These are phyloP conservation scores for Chloranthus sessilifolius DNA, from an alignment of 164 flowering plant species.

Conservation along the genomic window DNA sequence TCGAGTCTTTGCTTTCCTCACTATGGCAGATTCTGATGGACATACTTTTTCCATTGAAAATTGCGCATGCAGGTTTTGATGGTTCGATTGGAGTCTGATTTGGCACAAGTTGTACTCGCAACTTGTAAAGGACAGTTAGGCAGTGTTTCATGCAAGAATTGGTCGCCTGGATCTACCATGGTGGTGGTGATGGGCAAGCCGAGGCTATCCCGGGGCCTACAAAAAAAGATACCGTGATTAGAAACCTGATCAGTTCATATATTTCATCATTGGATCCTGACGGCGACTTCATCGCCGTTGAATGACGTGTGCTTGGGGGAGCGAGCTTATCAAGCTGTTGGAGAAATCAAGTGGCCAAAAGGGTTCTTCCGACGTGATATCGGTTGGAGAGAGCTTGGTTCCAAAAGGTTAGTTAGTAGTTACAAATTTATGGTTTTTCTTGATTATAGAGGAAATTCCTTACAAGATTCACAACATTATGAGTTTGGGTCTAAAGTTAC, in stretches of 20 bases:
- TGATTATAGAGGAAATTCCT: too few species aligned
- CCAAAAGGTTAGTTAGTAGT: too few species aligned
- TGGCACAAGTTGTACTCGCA: slow-evolving; percentile 83
- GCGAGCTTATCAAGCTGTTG: slow-evolving; percentile 66
- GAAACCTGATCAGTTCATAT: slow-evolving; percentile 59
- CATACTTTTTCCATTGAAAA: background rate
- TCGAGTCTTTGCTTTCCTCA: too few species aligned
- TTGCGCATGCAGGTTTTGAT: slow-evolving; percentile 77
- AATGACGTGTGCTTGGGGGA: slow-evolving; percentile 95
- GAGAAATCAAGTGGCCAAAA: slow-evolving; percentile 69
- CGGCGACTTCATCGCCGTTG: slow-evolving; percentile 66
- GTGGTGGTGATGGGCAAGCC: slow-evolving; percentile 96
- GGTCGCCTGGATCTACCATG: slow-evolving; percentile 96
- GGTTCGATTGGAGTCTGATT: slow-evolving; percentile 86
- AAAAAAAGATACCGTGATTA: slow-evolving; percentile 65
- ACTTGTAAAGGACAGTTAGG: slow-evolving; percentile 75
- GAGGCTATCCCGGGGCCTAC: slow-evolving; percentile 84
- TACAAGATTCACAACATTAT: too few species aligned
- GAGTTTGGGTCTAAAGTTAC: too few species aligned
- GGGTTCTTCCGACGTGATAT: slow-evolving; percentile 83
- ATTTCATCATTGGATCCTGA: slow-evolving; percentile 65
- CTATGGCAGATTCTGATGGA: background rate
- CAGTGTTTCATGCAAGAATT: slow-evolving; percentile 46
- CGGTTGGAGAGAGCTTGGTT: slow-evolving; percentile 96
- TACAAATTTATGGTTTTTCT: too few species aligned